Evolutionary conservation across 768 basidiomycete species (phyloP).

Genomic region (Suillus clintonianus): DNA sequence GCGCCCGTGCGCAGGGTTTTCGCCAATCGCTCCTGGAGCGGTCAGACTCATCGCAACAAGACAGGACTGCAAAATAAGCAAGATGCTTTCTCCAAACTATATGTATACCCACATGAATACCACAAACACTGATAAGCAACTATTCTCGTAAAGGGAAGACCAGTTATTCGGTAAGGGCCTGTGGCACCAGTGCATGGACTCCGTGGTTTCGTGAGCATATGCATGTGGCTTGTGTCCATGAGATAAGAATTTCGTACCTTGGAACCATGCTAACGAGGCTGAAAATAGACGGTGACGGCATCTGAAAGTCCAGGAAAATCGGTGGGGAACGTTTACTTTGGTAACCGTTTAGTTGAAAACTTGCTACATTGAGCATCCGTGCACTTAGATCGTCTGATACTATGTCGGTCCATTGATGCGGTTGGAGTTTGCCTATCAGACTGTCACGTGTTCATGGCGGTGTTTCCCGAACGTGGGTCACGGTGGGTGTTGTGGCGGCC

Average conservation of each 20-base stretch:
- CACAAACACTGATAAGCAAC: background rate
- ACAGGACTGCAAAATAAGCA: background rate
- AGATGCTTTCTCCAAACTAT: background rate
- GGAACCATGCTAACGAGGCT: background rate
- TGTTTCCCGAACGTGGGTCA: too few species aligned
- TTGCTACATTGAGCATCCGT: too few species aligned
- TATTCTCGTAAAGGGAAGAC: background rate
- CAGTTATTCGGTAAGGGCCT: background rate
- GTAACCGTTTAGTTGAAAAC: too few species aligned
- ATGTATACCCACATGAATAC: background rate
- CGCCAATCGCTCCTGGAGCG: background rate
- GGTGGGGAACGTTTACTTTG: too few species aligned
- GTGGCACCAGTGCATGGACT: too few species aligned
- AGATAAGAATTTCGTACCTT: background rate
- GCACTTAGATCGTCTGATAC: too few species aligned
- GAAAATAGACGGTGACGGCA: background rate
- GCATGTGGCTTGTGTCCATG: background rate
- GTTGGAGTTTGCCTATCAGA: too few species aligned
- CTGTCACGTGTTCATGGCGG: background rate
- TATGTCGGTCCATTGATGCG: too few species aligned
- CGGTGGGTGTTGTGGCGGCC: too few species aligned
- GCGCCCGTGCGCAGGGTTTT: background rate
- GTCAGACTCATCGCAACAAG: conserved; percentile 3
- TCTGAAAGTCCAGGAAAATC: background rate
- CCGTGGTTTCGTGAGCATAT: background rate